These are phyloP conservation scores for Pestalotiopsis sp. DNA, from an alignment of 2,329 filamentous ascomycete species.

Conservation along the genomic window DNA sequence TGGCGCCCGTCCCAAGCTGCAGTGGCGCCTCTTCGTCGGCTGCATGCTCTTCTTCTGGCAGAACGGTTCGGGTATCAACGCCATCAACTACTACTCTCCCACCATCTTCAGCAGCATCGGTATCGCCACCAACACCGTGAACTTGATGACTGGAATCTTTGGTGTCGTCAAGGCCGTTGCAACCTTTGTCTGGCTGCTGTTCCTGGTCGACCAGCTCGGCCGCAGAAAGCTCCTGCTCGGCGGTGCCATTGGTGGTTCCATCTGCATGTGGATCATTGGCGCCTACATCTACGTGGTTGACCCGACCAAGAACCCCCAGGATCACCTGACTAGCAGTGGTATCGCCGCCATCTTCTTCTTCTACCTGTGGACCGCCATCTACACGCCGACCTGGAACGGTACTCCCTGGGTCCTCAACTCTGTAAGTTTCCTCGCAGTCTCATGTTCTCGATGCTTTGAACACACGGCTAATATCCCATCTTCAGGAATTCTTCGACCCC, in stretches of 20 bases:
- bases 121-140: neutral
- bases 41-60: constrained; percentile 62
- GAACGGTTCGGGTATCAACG: constrained; percentile 19
- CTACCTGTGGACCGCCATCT: constrained; percentile 10
- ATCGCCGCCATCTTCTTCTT: constrained; percentile 11
- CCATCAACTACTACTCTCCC: constrained; percentile 12
- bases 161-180: constrained; percentile 6
- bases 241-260: constrained; percentile 62
- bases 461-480: neutral
- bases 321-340: constrained; percentile 3
- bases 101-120: constrained; percentile 11
- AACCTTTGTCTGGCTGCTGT: constrained; percentile 9
- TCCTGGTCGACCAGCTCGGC: constrained; percentile 45
- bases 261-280: constrained; percentile 70
- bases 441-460: neutral
- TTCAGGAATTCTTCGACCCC: constrained; percentile 9
- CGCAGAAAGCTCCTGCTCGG: constrained; percentile 63
- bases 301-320: constrained; percentile 36
- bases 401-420: constrained; percentile 12
- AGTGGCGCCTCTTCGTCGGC: constrained; percentile 55
- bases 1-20: constrained; percentile 31
- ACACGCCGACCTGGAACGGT: constrained; percentile 11
- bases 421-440: neutral
- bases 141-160: constrained; percentile 11
- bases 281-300: constrained; percentile 65